Evolutionary conservation across 1,139 yeast species (phyloP).

Genomic region (Suhomyces atakaporum): DNA sequence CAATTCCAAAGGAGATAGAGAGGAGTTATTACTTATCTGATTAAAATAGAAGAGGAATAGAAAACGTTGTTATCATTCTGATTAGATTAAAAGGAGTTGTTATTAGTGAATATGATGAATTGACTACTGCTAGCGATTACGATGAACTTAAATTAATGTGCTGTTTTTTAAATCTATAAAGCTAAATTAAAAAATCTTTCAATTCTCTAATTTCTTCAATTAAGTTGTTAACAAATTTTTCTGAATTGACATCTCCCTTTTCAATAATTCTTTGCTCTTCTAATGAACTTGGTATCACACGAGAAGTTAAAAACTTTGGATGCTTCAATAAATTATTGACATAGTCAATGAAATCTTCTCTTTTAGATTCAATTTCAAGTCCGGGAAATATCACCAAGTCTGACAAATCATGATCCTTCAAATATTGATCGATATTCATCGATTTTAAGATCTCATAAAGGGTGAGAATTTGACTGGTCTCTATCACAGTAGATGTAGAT

Average conservation of each 20-base stretch:
- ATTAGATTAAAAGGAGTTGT: too few species aligned
- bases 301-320: slow-evolving; percentile 76
- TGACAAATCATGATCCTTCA: slow-evolving; percentile 23
- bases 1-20: slow-evolving; percentile 37
- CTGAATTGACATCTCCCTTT: slow-evolving; percentile 42
- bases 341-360: slow-evolving; percentile 58
- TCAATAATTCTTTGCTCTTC: slow-evolving; percentile 64
- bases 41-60: slow-evolving; percentile 7
- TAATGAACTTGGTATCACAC: slow-evolving; percentile 60
- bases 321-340: slow-evolving; percentile 76
- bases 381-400: slow-evolving; percentile 55
- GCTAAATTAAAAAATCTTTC: slow-evolving; percentile 42
- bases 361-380: slow-evolving; percentile 56
- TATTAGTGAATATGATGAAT: too few species aligned
- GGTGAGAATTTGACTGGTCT: slow-evolving; percentile 75
- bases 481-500: slow-evolving; percentile 67
- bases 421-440: slow-evolving; percentile 49
- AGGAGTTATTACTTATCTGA: slow-evolving; percentile 29
- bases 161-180: too few species aligned
- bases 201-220: slow-evolving; percentile 58
- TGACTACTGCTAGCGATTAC: too few species aligned
- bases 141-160: too few species aligned
- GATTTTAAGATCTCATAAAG: slow-evolving; percentile 60
- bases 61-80: too few species aligned
- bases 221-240: slow-evolving; percentile 48